Evolutionary conservation across 108 stramenopile species (phyloP).

Genomic region (Stephanodiscus triporus): DNA sequence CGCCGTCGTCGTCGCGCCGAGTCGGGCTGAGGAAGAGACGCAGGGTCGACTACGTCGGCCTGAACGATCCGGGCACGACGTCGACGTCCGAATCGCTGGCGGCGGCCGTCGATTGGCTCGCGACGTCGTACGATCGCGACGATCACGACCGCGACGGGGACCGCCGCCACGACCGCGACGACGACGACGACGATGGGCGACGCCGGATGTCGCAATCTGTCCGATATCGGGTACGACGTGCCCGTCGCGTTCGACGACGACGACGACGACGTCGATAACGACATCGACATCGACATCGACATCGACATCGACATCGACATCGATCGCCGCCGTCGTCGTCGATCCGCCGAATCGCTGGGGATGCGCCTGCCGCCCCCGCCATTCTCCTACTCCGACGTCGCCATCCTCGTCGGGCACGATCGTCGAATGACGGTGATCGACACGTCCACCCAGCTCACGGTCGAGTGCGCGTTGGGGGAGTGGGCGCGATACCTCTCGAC

Average conservation of each 20-base stretch:
- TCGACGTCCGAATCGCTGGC: no score
- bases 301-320: no score
- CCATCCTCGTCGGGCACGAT: constrained; percentile 13
- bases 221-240: constrained; percentile 14
- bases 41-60: constrained; percentile 16
- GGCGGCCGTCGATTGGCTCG: no score
- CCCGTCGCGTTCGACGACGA: constrained; percentile 16
- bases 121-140: background rate
- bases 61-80: constrained; percentile 17
- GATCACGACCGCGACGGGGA: background rate
- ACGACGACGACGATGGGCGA: constrained; percentile 6
- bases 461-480: constrained; percentile 14
- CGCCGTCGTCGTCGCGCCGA: background rate
- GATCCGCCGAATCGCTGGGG: background rate
- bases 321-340: no score
- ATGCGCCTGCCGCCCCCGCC: background rate
- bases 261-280: no score
- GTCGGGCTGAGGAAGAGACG: constrained; percentile 16
- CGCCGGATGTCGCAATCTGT: background rate
- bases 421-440: constrained; percentile 19
- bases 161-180: no score
- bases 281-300: no score
- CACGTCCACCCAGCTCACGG: constrained; percentile 19
- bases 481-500: constrained; percentile 18
- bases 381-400: constrained; percentile 13